Evolutionary conservation across 2,329 filamentous ascomycete species (phyloP).

Genomic region (Hymenoscyphus linearis): DNA sequence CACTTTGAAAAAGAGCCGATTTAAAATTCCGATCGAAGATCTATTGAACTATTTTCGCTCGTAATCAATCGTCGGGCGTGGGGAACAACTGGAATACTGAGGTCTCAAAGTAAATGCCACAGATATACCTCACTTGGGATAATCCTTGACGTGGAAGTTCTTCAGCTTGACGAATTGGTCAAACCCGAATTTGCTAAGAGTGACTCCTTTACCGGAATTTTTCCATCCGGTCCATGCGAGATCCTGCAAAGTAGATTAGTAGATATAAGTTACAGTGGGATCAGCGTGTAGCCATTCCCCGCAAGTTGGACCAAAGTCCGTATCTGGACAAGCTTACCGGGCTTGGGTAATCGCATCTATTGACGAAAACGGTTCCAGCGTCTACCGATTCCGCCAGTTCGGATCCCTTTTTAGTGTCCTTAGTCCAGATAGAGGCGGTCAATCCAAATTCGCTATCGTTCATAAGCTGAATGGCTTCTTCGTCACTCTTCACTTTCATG

Average conservation of each 20-base stretch:
- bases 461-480: conserved; percentile 79
- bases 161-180: conserved; percentile 96
- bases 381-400: conserved; percentile 76
- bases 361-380: conserved; percentile 93
- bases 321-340: conserved; percentile 57
- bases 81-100: not conserved
- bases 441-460: conserved; percentile 93
- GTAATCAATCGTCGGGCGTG: not conserved
- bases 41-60: conserved; percentile 10
- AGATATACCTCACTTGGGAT: conserved; percentile 43
- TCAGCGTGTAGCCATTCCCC: conserved; percentile 3
- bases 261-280: conserved; percentile 4
- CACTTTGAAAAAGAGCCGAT: conserved; percentile 2
- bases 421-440: conserved; percentile 97
- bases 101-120: not conserved
- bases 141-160: conserved; percentile 89
- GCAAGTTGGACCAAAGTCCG: conserved; percentile 5
- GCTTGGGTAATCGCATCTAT: conserved; percentile 86
- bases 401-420: conserved; percentile 70
- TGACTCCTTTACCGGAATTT: conserved; percentile 89
- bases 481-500: conserved; percentile 76
- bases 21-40: conserved; percentile 2
- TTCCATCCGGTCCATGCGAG: conserved; percentile 98
- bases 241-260: conserved; percentile 49
- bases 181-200: conserved; percentile 83